Base-by-base conservation (phyloP, 352 stramenopile species). In the Globisporangium okanoganense region DNA sequence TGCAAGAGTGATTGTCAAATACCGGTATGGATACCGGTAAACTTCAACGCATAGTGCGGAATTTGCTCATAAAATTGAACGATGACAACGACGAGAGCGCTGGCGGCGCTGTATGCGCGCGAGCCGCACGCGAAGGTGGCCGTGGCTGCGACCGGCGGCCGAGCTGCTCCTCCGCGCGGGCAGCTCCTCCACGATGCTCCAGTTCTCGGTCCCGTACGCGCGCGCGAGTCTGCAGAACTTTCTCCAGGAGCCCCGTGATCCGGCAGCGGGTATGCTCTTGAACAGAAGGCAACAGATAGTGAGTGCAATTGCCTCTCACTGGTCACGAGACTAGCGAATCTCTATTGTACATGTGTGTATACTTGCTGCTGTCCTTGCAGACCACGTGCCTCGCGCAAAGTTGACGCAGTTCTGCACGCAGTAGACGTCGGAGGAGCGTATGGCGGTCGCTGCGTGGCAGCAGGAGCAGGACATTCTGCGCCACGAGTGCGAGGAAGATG, bases 151-250 rank as follows among this genome's bases (percentile, higher is more conserved):
- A 89, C 82, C 0, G 82, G 82, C n/a, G 3, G 65, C 75, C 3
- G 66, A 82, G 52, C 65, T 73, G 16, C 73, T 90, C 25, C 86
- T 90, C 52, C 66, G 68, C 18, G 45, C 71, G 8, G 80, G 78
- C 16, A 89, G 79, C 48, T 92, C 80, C 25, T 88, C 80, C 56
- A 88, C 77, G 36, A 85, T 92, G 74, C 58, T 90, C 45, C 72
- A 88, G 57, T 89, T 85, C 62, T 66, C 71, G 27, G 71, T 92
- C 35, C 80, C 80, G 22, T 92, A 92, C 62, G 78, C 80, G 16
- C 80, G 79, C 55, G 64, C 67, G 20, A 89, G 78, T 70, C 70
- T 92, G 6, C 64, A 79, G 35, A 67, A 68, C 10, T 92, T 82
- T 36, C 52, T 92, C 12, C 64, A 62, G n/a, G 52, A 66, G 10